These are phyloP conservation scores for Tothia fuscella DNA, from an alignment of 2,329 filamentous ascomycete genomes.

Conservation along the genomic window DNA sequence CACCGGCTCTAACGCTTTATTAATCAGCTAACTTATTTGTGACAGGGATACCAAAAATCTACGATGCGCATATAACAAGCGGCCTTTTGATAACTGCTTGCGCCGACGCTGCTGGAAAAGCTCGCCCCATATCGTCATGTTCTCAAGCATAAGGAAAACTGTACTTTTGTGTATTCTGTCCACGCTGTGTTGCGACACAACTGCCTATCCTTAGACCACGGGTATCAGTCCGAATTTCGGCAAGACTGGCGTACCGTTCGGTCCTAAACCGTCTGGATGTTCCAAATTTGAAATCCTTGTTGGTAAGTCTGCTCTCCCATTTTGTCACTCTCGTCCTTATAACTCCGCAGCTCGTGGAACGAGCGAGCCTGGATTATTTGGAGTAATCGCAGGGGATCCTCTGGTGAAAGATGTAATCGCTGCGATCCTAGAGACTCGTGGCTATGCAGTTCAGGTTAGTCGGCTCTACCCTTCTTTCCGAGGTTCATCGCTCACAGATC, in stretches of 20 bases:
- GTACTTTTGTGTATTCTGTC: too few relatives aligned
- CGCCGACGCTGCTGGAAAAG: too few relatives aligned
- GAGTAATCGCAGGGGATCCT: slow-evolving; percentile 7
- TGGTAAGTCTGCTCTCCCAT: background rate
- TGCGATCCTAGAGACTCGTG: background rate
- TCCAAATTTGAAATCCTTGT: slow-evolving; percentile 6
- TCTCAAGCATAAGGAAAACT: too few relatives aligned
- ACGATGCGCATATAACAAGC: too few relatives aligned
- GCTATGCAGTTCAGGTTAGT: slow-evolving; percentile 6
- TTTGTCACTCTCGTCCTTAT: background rate
- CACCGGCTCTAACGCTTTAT: too few relatives aligned
- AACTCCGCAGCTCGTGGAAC: slow-evolving; percentile 2
- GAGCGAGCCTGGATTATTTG: slow-evolving; percentile 7
- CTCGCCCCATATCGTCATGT: too few relatives aligned
- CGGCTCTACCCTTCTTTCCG: background rate
- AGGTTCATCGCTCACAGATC: background rate
- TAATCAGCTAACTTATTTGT: too few relatives aligned
- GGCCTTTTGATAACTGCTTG: too few relatives aligned
- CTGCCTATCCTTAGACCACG: too few relatives aligned
- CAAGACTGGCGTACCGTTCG: slow-evolving; percentile 3
- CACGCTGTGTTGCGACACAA: too few relatives aligned
- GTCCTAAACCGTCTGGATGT: slow-evolving; percentile 7
- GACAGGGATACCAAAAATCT: too few relatives aligned
- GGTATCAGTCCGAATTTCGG: background rate
- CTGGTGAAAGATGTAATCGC: background rate